A percentile compares a stretch with the other conserved stretches of the same genome.
phyloP scores from a whole-genome alignment of 768 basidiomycete species.

The Boletus tylopilopsis region DNA sequence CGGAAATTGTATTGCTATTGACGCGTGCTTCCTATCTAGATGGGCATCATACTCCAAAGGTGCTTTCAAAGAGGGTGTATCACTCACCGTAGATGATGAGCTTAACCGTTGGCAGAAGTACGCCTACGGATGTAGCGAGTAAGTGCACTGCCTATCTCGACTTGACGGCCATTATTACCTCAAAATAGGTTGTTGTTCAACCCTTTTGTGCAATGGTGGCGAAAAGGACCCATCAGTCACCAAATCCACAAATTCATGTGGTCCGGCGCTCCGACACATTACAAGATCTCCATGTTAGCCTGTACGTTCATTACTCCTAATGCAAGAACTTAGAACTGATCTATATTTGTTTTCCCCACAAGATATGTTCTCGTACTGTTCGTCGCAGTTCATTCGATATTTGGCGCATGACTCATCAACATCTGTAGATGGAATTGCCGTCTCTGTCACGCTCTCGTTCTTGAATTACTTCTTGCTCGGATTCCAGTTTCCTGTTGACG shows the following conservation, averaged over 20 bases:
- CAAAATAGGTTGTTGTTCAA: slow-evolving; percentile 74
- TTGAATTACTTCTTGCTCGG: slow-evolving; percentile 77
- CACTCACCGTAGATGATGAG: slow-evolving; percentile 85
- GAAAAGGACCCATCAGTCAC: slow-evolving; percentile 76
- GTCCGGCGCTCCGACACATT: slow-evolving; percentile 74
- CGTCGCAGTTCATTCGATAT: slow-evolving; percentile 15
- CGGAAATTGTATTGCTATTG: neutral
- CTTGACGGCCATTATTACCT: slow-evolving; percentile 1
- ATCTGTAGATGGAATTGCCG: slow-evolving; percentile 53
- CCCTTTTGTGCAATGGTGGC: slow-evolving; percentile 75
- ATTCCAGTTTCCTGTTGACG: slow-evolving; percentile 68
- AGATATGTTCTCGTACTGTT: slow-evolving; percentile 55
- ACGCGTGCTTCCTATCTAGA: slow-evolving; percentile 20
- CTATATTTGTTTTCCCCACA: neutral
- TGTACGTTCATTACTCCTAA: slow-evolving; percentile 34
- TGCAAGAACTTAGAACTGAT: slow-evolving; percentile 2
- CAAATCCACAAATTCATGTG: slow-evolving; percentile 75
- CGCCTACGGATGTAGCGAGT: slow-evolving; percentile 60
- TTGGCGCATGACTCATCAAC: neutral
- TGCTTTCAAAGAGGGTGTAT: slow-evolving; percentile 90
- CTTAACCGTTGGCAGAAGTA: slow-evolving; percentile 93
- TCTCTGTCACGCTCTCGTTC: slow-evolving; percentile 58
- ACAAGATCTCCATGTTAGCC: slow-evolving; percentile 66
- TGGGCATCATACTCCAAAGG: slow-evolving; percentile 84
- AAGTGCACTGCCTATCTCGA: slow-evolving; percentile 31